A percentile compares a stretch with the other conserved stretches of the same genome.
Conservation (phyloP, 108 stramenopile genomes). For the Fragilariopsis cylindrus region DNA sequence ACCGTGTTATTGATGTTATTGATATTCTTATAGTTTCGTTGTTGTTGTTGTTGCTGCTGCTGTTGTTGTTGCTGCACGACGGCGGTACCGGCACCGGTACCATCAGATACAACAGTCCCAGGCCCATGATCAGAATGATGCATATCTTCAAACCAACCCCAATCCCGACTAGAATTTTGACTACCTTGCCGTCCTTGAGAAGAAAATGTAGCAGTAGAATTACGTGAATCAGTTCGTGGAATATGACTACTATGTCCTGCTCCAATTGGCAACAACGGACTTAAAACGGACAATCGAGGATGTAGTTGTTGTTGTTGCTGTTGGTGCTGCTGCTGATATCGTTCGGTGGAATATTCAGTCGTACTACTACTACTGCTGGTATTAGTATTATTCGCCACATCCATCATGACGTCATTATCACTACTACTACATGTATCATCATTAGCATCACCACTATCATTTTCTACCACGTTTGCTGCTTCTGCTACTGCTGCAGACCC, state of each 20-base stretch:
- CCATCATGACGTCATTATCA: background rate
- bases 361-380: background rate
- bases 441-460: constrained; percentile 12
- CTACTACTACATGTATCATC: background rate
- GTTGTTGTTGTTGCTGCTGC: background rate
- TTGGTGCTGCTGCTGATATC: background rate
- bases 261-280: background rate
- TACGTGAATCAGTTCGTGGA: constrained; percentile 6
- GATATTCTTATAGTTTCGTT: background rate
- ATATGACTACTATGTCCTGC: background rate
- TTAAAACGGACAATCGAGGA: background rate
- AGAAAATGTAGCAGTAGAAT: background rate
- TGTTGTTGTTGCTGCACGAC: background rate
- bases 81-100: background rate
- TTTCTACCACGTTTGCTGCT: constrained; percentile 20
- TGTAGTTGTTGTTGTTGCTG: background rate
- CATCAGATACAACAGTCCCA: background rate
- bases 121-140: background rate
- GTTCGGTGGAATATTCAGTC: background rate
- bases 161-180: constrained; percentile 49
- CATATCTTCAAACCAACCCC: constrained; percentile 88
- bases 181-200: constrained; percentile 12
- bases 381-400: background rate
- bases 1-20: background rate
- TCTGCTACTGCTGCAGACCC: too few relatives aligned